Base-by-base conservation (phyloP, 148 eudicot genomes). In the Limonium bicolor region DNA sequence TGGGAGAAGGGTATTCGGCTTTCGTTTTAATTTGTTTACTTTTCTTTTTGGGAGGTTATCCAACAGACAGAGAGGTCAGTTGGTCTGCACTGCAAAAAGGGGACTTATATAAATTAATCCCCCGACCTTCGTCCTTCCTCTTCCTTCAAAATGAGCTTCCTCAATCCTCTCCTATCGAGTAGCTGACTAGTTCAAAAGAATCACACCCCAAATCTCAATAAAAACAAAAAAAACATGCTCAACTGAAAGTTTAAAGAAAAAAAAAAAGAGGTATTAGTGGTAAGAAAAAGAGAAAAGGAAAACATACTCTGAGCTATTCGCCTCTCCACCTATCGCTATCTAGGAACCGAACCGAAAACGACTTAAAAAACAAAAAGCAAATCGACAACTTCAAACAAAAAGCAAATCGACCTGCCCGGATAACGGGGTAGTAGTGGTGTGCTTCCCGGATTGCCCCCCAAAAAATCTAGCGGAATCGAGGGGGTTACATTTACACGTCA, bases 281-380 rank as follows among this genome's bases (percentile, higher is more conserved):
- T 24, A 8, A 33, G n/a, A 16, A 21, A 49, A 38, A 19, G 14
- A 20, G 21, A 25, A 21, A 34, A 28, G 13, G 46, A 58, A 54
- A 63, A 68, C 61, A 63, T 56, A 53, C 56, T 56, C 64, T 47
- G 56, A 50, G 48, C 36, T 19, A 38, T 38, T 23, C 31, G 53
- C 38, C 27, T 54, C 36, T n/a, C 49, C n/a, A 7, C 24, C 50
- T n/a, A 2, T 47, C 27, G 2, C 19, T 35, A 4, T 48, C 59
- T 34, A n/a, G n/a, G n/a, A n/a, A n/a, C n/a, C n/a, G n/a, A n/a
- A n/a, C n/a, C n/a, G n/a, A n/a, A n/a, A n/a, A n/a, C n/a, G n/a
- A n/a, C n/a, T n/a, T n/a, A n/a, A n/a, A n/a, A n/a, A n/a, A n/a
- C n/a, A n/a, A n/a, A n/a, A n/a, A n/a, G n/a, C n/a, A n/a, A n/a